Evolutionary conservation across 257 asterid genomes (phyloP).

Genomic region (Perilla frutescens): DNA sequence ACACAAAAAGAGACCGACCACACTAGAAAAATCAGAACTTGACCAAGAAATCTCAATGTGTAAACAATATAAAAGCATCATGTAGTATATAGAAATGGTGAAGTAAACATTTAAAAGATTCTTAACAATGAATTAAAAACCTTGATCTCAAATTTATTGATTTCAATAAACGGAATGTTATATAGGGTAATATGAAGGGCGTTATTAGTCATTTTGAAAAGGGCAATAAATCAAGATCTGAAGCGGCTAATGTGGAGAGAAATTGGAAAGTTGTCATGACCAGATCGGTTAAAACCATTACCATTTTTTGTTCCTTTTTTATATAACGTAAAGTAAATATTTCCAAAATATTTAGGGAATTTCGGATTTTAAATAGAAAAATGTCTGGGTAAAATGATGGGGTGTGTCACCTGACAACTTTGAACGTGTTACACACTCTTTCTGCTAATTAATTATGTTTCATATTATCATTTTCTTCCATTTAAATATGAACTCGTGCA

Average conservation of each 20-base stretch:
- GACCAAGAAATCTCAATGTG: no score
- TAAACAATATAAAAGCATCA: no score
- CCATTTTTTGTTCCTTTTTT: background rate
- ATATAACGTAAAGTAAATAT: background rate
- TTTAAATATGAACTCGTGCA: constrained; percentile 15
- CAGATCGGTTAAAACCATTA: background rate
- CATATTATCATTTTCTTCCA: constrained; percentile 25
- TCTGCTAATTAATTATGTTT: constrained; percentile 28
- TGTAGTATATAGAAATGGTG: no score
- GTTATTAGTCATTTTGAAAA: background rate
- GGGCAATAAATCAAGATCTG: background rate
- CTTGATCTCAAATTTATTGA: background rate
- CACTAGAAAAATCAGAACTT: no score
- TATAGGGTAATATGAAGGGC: background rate
- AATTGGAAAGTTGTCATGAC: constrained; percentile 33
- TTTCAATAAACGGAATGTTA: background rate
- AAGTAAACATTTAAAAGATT: background rate
- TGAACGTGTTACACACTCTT: constrained; percentile 35
- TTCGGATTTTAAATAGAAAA: background rate
- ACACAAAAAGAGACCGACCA: no score
- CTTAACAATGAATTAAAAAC: constrained; percentile 14
- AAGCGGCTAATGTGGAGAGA: background rate
- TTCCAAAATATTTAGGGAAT: background rate
- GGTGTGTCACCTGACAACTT: constrained; percentile 33
- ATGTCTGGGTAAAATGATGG: constrained; percentile 10